These are phyloP conservation scores for Populus deltoides DNA, from an alignment of 345 rosid species.

Conservation along the genomic window DNA sequence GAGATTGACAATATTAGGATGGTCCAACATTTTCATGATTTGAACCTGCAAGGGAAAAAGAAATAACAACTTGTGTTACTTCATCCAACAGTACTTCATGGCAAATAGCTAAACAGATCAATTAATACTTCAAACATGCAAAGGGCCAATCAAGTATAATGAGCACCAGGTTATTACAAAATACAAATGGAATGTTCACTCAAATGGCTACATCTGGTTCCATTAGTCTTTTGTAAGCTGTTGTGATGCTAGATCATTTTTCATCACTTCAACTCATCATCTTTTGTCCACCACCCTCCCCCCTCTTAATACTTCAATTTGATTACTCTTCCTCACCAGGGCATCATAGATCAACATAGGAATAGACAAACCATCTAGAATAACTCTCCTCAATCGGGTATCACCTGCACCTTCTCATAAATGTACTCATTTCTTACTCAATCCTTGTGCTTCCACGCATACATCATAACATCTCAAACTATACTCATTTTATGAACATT, in stretches of 20 bases:
- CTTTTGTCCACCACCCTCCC: background rate
- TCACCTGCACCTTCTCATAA: background rate
- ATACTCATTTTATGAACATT: too few species aligned
- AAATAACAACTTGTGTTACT: background rate
- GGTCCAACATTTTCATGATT: conserved; percentile 91
- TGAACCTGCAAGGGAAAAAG: conserved; percentile 49
- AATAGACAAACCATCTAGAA: background rate
- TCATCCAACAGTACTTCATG: background rate
- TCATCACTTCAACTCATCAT: background rate
- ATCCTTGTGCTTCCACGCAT: too few species aligned
- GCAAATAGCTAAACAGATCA: background rate
- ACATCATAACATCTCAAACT: too few species aligned
- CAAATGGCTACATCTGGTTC: background rate
- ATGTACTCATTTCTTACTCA: background rate
- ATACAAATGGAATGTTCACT: background rate
- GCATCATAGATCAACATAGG: background rate
- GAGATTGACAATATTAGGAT: conserved; percentile 97
- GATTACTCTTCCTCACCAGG: background rate
- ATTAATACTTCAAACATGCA: background rate
- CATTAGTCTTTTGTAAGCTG: background rate
- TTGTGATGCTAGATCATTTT: background rate
- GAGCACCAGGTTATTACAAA: background rate
- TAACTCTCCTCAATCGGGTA: too few species aligned
- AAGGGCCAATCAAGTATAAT: conserved; percentile 8
- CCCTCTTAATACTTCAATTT: too few species aligned